phyloP scores from a whole-genome alignment of 257 asterid species.

The Solanum raphanifolium region DNA sequence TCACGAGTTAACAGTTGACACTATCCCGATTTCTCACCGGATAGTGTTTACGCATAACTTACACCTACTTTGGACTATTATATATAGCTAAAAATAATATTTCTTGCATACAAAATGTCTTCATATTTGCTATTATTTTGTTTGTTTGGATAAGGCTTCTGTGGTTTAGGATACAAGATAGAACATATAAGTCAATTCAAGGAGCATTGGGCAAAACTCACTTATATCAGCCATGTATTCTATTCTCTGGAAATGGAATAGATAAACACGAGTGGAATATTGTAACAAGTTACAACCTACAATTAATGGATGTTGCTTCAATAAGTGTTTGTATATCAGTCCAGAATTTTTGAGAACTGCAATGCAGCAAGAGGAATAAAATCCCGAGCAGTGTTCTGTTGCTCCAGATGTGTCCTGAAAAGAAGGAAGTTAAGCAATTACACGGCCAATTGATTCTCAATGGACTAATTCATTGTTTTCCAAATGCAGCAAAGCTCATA shows the following conservation, averaged over 20 bases:
- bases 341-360: no score
- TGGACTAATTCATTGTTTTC: no score
- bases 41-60: no score
- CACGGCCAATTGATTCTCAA: no score
- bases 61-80: no score
- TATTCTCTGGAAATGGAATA: neutral
- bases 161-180: neutral
- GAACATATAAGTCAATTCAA: neutral
- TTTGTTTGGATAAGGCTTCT: constrained; percentile 4
- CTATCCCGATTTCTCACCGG: no score
- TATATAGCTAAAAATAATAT: neutral
- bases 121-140: neutral
- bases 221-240: neutral
- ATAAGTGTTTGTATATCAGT: neutral
- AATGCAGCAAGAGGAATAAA: no score
- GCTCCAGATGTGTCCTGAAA: no score
- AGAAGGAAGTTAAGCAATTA: no score
- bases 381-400: no score
- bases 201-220: neutral
- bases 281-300: neutral
- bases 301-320: constrained; percentile 6
- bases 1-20: no score
- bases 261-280: neutral
- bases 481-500: constrained; percentile 3
- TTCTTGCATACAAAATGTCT: neutral